Base-by-base conservation (phyloP, 192 early-diverging fungal genomes). In the Chytriomyces hyalinus region DNA sequence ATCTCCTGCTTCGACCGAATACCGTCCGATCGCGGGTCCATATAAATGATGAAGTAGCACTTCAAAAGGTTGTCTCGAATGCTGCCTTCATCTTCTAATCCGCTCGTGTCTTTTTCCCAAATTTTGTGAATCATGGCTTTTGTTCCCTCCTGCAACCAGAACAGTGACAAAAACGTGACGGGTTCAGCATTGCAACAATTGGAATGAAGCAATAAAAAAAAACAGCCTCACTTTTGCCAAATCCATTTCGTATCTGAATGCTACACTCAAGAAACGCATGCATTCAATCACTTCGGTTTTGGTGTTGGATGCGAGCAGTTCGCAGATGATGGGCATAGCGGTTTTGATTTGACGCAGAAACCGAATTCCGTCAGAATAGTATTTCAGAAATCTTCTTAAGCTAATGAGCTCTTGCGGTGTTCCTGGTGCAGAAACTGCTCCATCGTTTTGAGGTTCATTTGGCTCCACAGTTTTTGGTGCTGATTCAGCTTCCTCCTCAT, bases 91-190 rank as follows among this genome's bases (percentile, higher is more conserved):
- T 78, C 77, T 53, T 86, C 83, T 9, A 80, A 76, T 46, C 82
- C 79, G 15, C 77, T 78, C 44, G 81, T 77, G 66, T 89, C 88
- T 69, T 88, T 90, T 59, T 88, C 86, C 89, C 89, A 99, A 22
- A 99, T 92, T 60, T 98, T 92, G 80, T 98, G 97, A 10, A 96
- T 88, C 97, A 99, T 99, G 75, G 89, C 91, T 51, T 91, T 88
- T 65, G 98, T 91, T 47, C 97, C 98, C 28, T 91, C 92, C 87
- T 94, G 72, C 2, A 67, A 61, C 79, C 20, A 51, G 51, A n/a
- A 8, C 20, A 65, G 11, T 65, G 26, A 45, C 47, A 49, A 57
- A 45, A 17, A 53, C 17, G 49, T 59, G 61, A n/a, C 22, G 36
- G 36, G 36, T 36, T 36, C 36, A 36, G 36, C 4, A 2, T 1